Evolutionary conservation across 2,329 filamentous ascomycete species (phyloP).

Genomic region (Lizonia empirigonia): DNA sequence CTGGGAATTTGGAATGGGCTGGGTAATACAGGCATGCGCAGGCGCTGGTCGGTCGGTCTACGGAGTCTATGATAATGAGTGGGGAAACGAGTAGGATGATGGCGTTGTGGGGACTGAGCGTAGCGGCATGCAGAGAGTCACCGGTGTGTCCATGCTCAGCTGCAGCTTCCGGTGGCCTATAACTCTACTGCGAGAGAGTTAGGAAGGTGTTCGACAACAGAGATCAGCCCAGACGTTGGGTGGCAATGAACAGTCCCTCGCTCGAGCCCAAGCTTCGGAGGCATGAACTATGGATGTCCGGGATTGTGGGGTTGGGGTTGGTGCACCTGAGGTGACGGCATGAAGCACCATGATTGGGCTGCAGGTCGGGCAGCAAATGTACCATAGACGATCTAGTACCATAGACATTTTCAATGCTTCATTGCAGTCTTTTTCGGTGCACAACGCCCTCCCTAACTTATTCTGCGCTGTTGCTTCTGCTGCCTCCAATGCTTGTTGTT

Average conservation of each 20-base stretch:
- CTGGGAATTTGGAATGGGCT: conserved; percentile 22
- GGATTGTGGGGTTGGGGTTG: conserved; percentile 26
- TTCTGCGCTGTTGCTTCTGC: background rate
- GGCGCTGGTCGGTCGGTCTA: conserved; percentile 40
- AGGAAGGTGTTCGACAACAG: conserved; percentile 18
- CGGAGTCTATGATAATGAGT: conserved; percentile 34
- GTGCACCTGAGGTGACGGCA: conserved; percentile 14
- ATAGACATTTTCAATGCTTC: conserved; percentile 27
- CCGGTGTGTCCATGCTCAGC: conserved; percentile 22
- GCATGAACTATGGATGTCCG: conserved; percentile 29
- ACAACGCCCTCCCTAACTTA: background rate
- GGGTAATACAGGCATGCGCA: conserved; percentile 37
- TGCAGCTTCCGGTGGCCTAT: conserved; percentile 23
- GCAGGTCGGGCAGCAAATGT: conserved; percentile 33
- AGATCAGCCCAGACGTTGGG: conserved; percentile 24
- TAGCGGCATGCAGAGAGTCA: conserved; percentile 27
- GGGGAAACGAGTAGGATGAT: conserved; percentile 27
- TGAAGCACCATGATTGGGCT: conserved; percentile 21
- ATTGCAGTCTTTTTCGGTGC: conserved; percentile 12
- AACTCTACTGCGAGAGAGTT: conserved; percentile 15
- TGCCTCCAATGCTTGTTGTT: background rate
- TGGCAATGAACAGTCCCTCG: conserved; percentile 20
- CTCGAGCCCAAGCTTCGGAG: conserved; percentile 24
- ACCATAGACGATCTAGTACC: conserved; percentile 24
- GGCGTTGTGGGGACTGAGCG: conserved; percentile 17